Base-by-base conservation (phyloP, 1,139 yeast genomes). In the Debaryomyces subglobosus region DNA sequence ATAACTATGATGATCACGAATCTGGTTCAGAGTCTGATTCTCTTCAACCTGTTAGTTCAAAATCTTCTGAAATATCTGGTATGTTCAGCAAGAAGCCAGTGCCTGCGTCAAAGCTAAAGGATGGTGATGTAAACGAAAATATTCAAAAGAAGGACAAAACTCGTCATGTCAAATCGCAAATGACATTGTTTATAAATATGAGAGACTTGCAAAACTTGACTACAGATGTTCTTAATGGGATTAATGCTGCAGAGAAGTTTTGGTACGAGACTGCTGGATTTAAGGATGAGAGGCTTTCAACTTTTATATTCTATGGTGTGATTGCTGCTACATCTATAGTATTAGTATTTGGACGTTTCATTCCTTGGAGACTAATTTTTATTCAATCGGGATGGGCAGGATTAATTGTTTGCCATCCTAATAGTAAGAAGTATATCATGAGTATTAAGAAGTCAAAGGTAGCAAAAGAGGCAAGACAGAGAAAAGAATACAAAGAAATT, bases 211-310 rank as follows among this genome's bases (percentile, higher is more conserved):
- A 86, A 58, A 83, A 84, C 49, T 67, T 83, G 38, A 80, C 91
- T 20, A 71, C 86, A 0, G 81, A 81, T 46, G 53, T 86, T 3
- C 74, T 89, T 27, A 67, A 72, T 24, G 64, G 75, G 0, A 68
- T 83, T 45, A 85, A 85, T 23, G 65, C 71, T 15, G 67, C 80
- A 3, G 92, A 89, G 49, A 67, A 67, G 16, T 78, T 84, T 49
- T 72, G 84, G 58, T 77, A 71, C 55, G 86, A 86, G 13, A 78
- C 86, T 4, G 89, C 89, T 10, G 86, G 87, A 3, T 90, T 90
- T 61, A 77, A 77, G 49, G 86, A 89, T 63, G 96, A 89, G 59
- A 73, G 80, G 46, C 66, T 75, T 23, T 82, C 96, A 0, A 86
- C 96, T 0, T 62, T 76, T n/a, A 64, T 82, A 2, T 70, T 82